Base-by-base conservation (phyloP, 2,329 filamentous ascomycete genomes). In the Sordariomycetes sp. region DNA sequence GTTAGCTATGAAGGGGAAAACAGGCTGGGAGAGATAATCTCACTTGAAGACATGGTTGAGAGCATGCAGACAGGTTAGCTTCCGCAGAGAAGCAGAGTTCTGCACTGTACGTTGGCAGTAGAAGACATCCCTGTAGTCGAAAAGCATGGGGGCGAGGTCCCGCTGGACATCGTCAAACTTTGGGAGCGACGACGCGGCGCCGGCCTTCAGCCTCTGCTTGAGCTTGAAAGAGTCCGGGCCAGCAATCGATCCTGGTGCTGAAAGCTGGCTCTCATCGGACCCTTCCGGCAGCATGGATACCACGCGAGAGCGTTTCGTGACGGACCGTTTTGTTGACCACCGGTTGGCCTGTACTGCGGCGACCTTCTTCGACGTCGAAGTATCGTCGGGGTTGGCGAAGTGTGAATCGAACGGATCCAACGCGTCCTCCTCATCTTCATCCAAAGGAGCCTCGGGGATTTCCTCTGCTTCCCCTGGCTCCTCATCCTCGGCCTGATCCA, bases 31-130 rank as follows among this genome's bases (percentile, higher is more conserved):
- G n/a, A n/a, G 22, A 16, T 8, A 16, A 1, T 67, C 80, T 69
- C 69, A 85, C 82, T 96, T 97, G 71, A 96, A 86, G 48, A 97
- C 79, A 68, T 97, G 94, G 69, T 97, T 97, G 14, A 97, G 76
- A 2, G 87, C 86, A 71, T 99, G 94, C 1, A 97, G 76, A 64
- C 88, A 90, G 18, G 85, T 79, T 56, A 96, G 74, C 48, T 86
- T 83, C 55, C 90, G 84, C 54, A 97, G 69, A 4, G 77, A 79
- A 24, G 80, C 76, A 0, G 89, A 82, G 67, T 93, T 94, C 18
- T 78, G 74, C 1, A 85, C 72, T 0, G 81, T 89, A 51, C 93
- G 81, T 57, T 85, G 83, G 59, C 87, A 89, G 66, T 88, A 89
- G 1, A 97, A 72, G 1, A 96, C 65, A 67, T 97, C 93, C 58